Base-by-base conservation (phyloP, 2,329 filamentous ascomycete genomes). In the Calonectria crousiana region DNA sequence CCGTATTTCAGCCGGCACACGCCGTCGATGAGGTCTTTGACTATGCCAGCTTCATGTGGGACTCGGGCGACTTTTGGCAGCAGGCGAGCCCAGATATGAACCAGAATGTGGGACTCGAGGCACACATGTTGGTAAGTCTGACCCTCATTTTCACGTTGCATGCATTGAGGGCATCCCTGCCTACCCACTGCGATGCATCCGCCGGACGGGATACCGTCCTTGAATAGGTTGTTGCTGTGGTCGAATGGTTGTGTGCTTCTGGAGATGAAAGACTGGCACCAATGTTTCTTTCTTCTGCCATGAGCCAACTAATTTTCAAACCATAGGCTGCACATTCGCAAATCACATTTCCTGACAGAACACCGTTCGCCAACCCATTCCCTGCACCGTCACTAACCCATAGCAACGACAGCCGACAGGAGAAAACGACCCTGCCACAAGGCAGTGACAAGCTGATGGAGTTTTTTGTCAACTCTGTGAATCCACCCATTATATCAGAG, bases 401-500 rank as follows among this genome's bases (percentile, higher is more conserved):
- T 18, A 81, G 80, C 52, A 77, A 74, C n/a, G 74, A 73, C 23
- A 77, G 75, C 36, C 74, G 73, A 10, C 47, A 51, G n/a, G 76
- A 72, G 0, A 77, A 65, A 6, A 49, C 67, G 1, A 9, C 53
- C 2, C 23, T 75, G 26, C 72, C 73, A 8, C 71, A 65, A n/a
- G 74, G 71, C 10, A 76, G 72, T 36, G 77, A 82, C 1, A 81
- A 83, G 16, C 79, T 90, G 2, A 83, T 90, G 74, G 86, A 88
- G 53, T 89, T 88, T 69, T 90, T 90, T 71, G 81, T 86, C 23
- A 84, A 84, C 51, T 86, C 88, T 3, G 85, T 88, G 20, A 87
- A 87, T n/a, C 88, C 88, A 8, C 89, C 88, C 0, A 90, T 90
- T 34, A 84, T 90, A 5, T 86, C 87, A 23, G 87, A 90, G 62